Conservation (phyloP, 768 basidiomycete species). For the Lactarius deliciosus region DNA sequence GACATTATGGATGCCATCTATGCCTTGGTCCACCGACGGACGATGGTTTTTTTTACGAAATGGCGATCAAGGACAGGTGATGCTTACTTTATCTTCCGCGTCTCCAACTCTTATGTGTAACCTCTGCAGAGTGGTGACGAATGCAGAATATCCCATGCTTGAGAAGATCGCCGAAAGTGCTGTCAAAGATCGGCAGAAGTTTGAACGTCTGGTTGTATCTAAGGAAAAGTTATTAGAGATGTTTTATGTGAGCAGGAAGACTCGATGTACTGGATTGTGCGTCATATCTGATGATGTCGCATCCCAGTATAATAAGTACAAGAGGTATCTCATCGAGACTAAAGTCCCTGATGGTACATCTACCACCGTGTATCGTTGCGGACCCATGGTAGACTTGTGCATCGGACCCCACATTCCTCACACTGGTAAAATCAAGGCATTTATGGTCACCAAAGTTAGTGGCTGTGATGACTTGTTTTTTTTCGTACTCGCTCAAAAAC, state of each 20-base stretch:
- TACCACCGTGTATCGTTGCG: conserved; percentile 97
- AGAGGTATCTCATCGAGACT: conserved; percentile 90
- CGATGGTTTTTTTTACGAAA: conserved; percentile 99
- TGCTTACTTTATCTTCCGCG: conserved; percentile 11
- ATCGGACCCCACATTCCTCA: conserved; percentile 97
- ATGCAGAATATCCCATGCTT: conserved; percentile 80
- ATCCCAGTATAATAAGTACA: conserved; percentile 95
- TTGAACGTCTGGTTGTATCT: conserved; percentile 88
- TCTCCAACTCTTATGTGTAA: background rate
- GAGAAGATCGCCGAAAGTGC: conserved; percentile 87
- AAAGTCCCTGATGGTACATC: conserved; percentile 96
- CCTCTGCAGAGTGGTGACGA: conserved; percentile 62
- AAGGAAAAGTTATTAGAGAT: conserved; percentile 96
- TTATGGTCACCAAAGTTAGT: conserved; percentile 90
- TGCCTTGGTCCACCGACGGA: conserved; percentile 97
- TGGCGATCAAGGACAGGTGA: conserved; percentile 83
- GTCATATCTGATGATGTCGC: conserved; percentile 10
- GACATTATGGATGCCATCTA: conserved; percentile 95
- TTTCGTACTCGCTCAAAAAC: conserved; percentile 3
- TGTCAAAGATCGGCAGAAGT: conserved; percentile 96
- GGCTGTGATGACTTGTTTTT: background rate
- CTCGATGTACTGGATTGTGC: background rate
- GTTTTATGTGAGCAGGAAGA: conserved; percentile 66
- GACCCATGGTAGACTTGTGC: conserved; percentile 97
- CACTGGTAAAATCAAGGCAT: conserved; percentile 95